Evolutionary conservation across 305 asterid species (phyloP), one percentile per base, ranked within the genome.

Genomic region (Fraxinus paxiana): DNA sequence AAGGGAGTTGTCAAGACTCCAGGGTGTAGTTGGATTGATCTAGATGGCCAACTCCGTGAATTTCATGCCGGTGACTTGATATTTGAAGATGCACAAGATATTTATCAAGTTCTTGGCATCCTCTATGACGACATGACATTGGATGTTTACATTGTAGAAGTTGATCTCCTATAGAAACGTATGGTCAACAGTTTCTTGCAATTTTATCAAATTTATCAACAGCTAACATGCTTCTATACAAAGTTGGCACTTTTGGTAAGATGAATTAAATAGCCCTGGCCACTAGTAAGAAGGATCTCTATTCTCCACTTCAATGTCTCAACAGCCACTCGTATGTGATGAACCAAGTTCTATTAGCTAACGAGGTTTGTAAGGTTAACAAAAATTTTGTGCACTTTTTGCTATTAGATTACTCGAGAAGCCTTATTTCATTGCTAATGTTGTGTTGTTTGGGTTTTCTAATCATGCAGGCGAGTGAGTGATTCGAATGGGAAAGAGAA

Each of bases 21-120:
- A 2, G 95, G 97, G 76, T 92, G 98, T 88, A 94, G 97, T 84
- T 94, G 97, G 97, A 84, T 92, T 71, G 97, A 91, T 89, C 88
- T 86, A 86, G 92, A 87, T 12, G 89, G 95, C 72, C 86, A 83
- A 9, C 90, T 90, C 75, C 87, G 82, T n/a, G 95, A 91, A 82
- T 92, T 94, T 88, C 97, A 88, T 82, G 95, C 97, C 72, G 88
- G 96, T 34, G 90, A 87, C 41, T 82, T 84, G 63, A 76, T 84
- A 35, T 84, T 87, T 77, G 89, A 81, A 78, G 83, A 84, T 83
- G 83, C 87, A 37, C 83, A 79, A 56, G 85, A 76, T n/a, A 84
- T 92, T 73, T 84, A 79, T 67, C 84, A 75, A 63, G 87, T 87
- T 76, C 94, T 94, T 65, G 83, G 83, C 83, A 61, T 85, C 85